A percentile compares a stretch with the other conserved stretches of the same genome.
These are phyloP conservation scores for Ceratobasidium theobromae DNA, from an alignment of 1,284 basidiomycete genomes.

Conservation along the genomic window DNA sequence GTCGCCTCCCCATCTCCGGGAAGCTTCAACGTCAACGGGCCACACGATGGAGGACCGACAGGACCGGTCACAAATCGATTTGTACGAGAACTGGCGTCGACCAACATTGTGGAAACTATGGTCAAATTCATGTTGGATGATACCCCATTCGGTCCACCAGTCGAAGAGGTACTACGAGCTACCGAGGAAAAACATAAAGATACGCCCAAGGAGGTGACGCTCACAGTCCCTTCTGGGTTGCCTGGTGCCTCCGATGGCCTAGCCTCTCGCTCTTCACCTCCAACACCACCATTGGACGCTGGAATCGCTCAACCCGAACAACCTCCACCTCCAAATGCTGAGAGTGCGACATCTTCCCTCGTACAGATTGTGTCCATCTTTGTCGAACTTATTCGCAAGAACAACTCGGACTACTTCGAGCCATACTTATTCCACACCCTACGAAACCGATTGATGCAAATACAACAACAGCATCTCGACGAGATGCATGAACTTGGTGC, in stretches of 20 bases:
- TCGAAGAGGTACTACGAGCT: conserved; percentile 10
- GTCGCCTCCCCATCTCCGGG: conserved; percentile 89
- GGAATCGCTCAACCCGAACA: conserved; percentile 34
- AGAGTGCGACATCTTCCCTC: conserved; percentile 84
- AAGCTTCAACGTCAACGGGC: conserved; percentile 62
- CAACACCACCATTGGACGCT: background rate
- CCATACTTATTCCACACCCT: conserved; percentile 97
- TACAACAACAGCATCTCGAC: conserved; percentile 66
- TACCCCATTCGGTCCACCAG: conserved; percentile 47
- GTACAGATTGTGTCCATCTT: conserved; percentile 87
- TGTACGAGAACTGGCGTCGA: conserved; percentile 84
- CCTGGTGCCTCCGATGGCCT: conserved; percentile 1
- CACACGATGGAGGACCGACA: conserved; percentile 15
- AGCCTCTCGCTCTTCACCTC: background rate
- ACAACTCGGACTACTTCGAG: conserved; percentile 99
- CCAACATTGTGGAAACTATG: conserved; percentile 71
- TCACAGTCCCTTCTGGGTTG: conserved; percentile 18
- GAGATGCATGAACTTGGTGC: conserved; percentile 38
- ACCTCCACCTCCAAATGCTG: conserved; percentile 59
- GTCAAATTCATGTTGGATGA: conserved; percentile 80
- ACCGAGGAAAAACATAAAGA: conserved; percentile 1
- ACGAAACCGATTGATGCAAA: conserved; percentile 83
- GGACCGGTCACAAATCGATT: conserved; percentile 78
- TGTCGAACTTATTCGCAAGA: conserved; percentile 96
- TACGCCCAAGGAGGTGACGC: conserved; percentile 5